Evolutionary conservation across 345 rosid species (phyloP), one percentile per base, ranked within the genome.

Genomic region (Euclidium syriacum): DNA sequence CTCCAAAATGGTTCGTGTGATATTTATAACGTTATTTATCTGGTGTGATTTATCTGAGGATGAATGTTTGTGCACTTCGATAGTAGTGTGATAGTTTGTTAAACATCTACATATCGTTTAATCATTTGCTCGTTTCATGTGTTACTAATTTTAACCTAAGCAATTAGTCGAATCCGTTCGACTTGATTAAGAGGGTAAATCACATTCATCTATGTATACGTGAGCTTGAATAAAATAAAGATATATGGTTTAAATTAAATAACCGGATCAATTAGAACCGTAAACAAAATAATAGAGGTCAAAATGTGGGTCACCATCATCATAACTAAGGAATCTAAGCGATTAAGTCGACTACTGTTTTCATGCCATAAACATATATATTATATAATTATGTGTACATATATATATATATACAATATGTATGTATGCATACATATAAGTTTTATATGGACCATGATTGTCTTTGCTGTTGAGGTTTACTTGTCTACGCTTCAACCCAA

Each of bases 401-500:
- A n/a, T 48, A 36, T 20, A 36, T 48, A 29, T 58, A 58, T 5
- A 6, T 0, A n/a, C 52, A 24, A 58, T 5, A 6, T 0, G 9
- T 55, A 24, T 25, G 36, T 15, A 16, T 35, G 2, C 29, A 24
- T 25, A 10, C 10, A 58, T 29, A 59, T 51, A 50, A 49, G 52
- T 58, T 58, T 29, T 46, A 44, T 53, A 38, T 52, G 67, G 67
- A 42, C 47, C 32, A 10, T 42, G 26, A 52, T 64, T 9, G 10
- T 44, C 56, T 68, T 43, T 51, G 49, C 62, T 69, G 56, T 48
- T 69, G 48, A 35, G 33, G 73, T 61, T 69, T 25, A 62, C 63
- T 70, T 53, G 68, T 62, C 57, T 46, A 56, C 33, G 41, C 73
- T 69, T 69, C 70, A 53, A 62, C 69, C 58, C 20, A 46, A 70